A percentile compares a stretch with the other conserved stretches of the same genome.
These are phyloP conservation scores for Xylaria sp. DNA, from an alignment of 2,329 filamentous ascomycete genomes.

Conservation along the genomic window DNA sequence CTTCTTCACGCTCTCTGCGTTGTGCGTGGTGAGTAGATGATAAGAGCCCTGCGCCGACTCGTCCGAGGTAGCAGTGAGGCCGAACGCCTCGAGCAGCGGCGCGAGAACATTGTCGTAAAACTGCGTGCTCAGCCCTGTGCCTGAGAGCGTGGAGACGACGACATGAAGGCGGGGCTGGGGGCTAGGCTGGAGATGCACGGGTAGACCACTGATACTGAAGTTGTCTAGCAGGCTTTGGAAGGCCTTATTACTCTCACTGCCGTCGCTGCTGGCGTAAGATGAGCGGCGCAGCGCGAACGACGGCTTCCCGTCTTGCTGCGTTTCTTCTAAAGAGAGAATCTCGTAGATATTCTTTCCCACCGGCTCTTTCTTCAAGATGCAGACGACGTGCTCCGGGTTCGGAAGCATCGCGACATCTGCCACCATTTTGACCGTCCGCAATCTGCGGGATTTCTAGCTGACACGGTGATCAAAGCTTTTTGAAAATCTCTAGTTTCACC, in stretches of 20 bases:
- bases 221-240: conserved; percentile 53
- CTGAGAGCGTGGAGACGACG: conserved; percentile 75
- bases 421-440: conserved; percentile 11
- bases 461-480: not conserved
- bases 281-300: conserved; percentile 34
- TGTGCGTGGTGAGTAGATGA: conserved; percentile 70
- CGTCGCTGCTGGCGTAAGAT: conserved; percentile 45
- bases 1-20: conserved; percentile 70
- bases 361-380: conserved; percentile 40
- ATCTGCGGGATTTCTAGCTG: not conserved
- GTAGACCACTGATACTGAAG: conserved; percentile 54
- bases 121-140: conserved; percentile 64
- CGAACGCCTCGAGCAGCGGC: conserved; percentile 64
- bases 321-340: conserved; percentile 55
- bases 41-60: conserved; percentile 52
- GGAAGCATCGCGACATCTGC: conserved; percentile 1
- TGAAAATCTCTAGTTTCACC: not conserved
- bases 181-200: conserved; percentile 50
- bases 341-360: conserved; percentile 43
- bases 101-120: conserved; percentile 68
- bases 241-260: conserved; percentile 47
- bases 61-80: conserved; percentile 47
- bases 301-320: conserved; percentile 35
- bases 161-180: conserved; percentile 63
- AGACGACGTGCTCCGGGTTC: conserved; percentile 50